Evolutionary conservation across 768 basidiomycete genomes (phyloP).

Genomic region (Cytidiella melzeri): DNA sequence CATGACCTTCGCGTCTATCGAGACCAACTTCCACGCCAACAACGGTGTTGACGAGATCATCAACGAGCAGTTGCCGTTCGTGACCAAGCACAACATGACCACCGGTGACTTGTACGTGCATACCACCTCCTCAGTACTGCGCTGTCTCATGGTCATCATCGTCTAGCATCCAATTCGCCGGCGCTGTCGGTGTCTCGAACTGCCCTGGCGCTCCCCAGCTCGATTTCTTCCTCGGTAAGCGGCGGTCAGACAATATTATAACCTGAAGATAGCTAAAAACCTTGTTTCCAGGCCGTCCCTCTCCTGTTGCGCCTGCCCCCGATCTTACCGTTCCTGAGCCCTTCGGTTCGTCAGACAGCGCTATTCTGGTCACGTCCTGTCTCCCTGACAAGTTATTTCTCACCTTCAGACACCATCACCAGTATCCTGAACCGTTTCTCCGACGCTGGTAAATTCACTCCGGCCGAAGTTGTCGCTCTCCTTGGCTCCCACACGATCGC

Average conservation of each 20-base stretch:
- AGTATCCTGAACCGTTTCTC: constrained; percentile 19
- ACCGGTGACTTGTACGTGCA: constrained; percentile 41
- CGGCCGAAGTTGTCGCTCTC: constrained; percentile 20
- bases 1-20: constrained; percentile 37
- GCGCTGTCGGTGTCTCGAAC: constrained; percentile 35
- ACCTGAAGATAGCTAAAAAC: not conserved
- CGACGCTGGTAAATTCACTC: constrained; percentile 20
- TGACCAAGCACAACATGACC: constrained; percentile 29
- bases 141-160: not conserved
- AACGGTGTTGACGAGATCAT: constrained; percentile 32
- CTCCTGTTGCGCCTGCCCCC: constrained; percentile 14
- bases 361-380: not conserved
- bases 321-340: constrained; percentile 19
- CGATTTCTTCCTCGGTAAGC: constrained; percentile 31
- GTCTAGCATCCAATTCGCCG: constrained; percentile 38
- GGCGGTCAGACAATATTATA: not conserved
- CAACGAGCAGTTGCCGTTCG: constrained; percentile 27
- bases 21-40: constrained; percentile 38
- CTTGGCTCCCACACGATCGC: constrained; percentile 21
- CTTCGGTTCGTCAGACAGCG: constrained; percentile 5
- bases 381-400: not conserved
- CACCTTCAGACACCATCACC: constrained; percentile 15
- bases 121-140: not conserved
- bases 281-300: not conserved
- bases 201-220: constrained; percentile 41